phyloP scores from a whole-genome alignment of 257 asterid genomes.

The Solanum ahanhuiri region DNA sequence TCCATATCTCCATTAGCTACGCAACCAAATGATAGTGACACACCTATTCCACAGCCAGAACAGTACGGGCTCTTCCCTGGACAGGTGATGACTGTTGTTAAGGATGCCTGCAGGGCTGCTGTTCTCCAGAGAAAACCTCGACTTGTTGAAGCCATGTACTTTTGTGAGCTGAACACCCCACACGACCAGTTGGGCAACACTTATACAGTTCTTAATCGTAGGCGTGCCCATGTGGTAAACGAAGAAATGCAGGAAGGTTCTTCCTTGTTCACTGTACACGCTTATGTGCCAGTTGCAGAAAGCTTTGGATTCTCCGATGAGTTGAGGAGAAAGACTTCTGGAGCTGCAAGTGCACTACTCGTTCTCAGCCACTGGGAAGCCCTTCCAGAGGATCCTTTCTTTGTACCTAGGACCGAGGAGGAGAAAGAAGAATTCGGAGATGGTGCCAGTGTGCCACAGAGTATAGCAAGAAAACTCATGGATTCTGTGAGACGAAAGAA shows the following conservation, averaged over 20 bases:
- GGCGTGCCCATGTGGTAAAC: conserved; percentile 74
- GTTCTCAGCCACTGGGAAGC: conserved; percentile 87
- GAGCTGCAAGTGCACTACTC: conserved; percentile 80
- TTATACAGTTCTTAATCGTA: conserved; percentile 76
- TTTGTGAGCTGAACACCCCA: conserved; percentile 82
- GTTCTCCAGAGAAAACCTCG: conserved; percentile 71
- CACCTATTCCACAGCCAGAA: conserved; percentile 42
- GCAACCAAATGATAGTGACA: conserved; percentile 28
- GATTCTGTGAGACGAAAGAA: conserved; percentile 68
- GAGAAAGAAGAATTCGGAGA: conserved; percentile 83
- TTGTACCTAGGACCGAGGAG: conserved; percentile 81
- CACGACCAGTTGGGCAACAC: conserved; percentile 74
- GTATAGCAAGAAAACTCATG: conserved; percentile 70
- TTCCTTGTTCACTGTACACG: conserved; percentile 68
- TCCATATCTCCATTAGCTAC: conserved; percentile 28
- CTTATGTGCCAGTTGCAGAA: conserved; percentile 86
- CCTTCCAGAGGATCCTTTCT: conserved; percentile 68
- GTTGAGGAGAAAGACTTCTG: conserved; percentile 79
- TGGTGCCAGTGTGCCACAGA: conserved; percentile 53
- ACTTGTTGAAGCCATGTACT: conserved; percentile 74
- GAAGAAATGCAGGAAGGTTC: conserved; percentile 99
- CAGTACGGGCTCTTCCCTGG: conserved; percentile 70
- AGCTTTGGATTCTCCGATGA: conserved; percentile 93
- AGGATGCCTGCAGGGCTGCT: conserved; percentile 85
- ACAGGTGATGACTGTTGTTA: conserved; percentile 79